Base-by-base conservation (phyloP, 176 grass and related monocot genomes). In the Ampelocalamus luodianensis region DNA sequence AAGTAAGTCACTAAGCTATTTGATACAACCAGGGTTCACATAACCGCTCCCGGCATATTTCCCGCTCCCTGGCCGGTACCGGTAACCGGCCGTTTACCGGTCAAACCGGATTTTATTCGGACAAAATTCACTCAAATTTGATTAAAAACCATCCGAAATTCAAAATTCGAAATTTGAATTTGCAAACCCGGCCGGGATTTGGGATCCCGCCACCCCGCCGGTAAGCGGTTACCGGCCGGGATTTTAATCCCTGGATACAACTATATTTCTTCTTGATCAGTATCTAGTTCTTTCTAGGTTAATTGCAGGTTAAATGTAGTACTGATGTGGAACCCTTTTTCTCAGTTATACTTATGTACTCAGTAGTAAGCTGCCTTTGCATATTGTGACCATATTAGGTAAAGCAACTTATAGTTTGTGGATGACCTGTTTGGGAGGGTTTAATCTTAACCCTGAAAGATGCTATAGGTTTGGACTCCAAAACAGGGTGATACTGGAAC, bases 1-100 rank as follows among this genome's bases (percentile, higher is more conserved):
- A 99, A 90, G 97, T 99, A 96, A 94, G 91, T 79, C 46, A 72
- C 61, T 74, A 51, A 79, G 22, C 17, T 48, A 60, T 79, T 93
- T 61, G 3, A 45, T 75, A 58, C 45, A 26, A 53, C 37, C n/a
- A n/a, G n/a, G n/a, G n/a, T n/a, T n/a, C n/a, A n/a, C n/a, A n/a
- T n/a, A n/a, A n/a, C n/a, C n/a, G n/a, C n/a, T n/a, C n/a, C n/a
- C n/a, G n/a, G n/a, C n/a, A n/a, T n/a, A n/a, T n/a, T n/a, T n/a
- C n/a, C n/a, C n/a, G n/a, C n/a, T n/a, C n/a, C n/a, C n/a, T n/a
- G n/a, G n/a, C n/a, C n/a, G n/a, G n/a, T n/a, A n/a, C n/a, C n/a
- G n/a, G n/a, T n/a, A n/a, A n/a, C n/a, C n/a, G n/a, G n/a, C n/a
- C n/a, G n/a, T n/a, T n/a, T n/a, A n/a, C n/a, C n/a, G n/a, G n/a